These are phyloP conservation scores for Syzygium syzygioides DNA, from an alignment of 441 rosid genomes.

Conservation along the genomic window DNA sequence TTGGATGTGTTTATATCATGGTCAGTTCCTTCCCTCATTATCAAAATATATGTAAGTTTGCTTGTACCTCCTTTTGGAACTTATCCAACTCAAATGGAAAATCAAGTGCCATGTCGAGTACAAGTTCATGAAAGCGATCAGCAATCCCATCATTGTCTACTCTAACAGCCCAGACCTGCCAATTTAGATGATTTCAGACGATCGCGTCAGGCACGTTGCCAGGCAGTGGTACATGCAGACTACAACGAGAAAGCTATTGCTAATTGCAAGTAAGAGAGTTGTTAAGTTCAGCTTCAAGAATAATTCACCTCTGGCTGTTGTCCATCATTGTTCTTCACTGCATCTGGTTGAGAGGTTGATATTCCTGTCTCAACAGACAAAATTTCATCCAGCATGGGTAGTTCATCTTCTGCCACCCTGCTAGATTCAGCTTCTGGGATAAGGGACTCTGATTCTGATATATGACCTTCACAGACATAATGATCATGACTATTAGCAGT, in stretches of 20 bases:
- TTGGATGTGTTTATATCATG: background rate
- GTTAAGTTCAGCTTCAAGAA: constrained; percentile 4
- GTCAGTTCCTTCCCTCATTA: background rate
- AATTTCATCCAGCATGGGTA: constrained; percentile 73
- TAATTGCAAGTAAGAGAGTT: background rate
- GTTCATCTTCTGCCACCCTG: constrained; percentile 29
- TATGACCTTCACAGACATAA: constrained; percentile 26
- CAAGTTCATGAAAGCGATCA: constrained; percentile 67
- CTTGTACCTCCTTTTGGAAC: constrained; percentile 86
- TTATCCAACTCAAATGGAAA: constrained; percentile 89
- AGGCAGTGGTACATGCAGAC: background rate
- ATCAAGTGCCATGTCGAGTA: constrained; percentile 89
- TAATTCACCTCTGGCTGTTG: constrained; percentile 53
- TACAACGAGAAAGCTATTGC: background rate
- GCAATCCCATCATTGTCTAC: constrained; percentile 73
- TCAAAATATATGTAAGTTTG: background rate
- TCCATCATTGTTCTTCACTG: constrained; percentile 23
- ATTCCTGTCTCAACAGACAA: constrained; percentile 49
- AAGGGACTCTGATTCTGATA: constrained; percentile 42
- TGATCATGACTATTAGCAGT: background rate
- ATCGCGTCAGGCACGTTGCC: constrained; percentile 2
- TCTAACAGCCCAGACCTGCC: constrained; percentile 74
- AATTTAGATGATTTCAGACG: constrained; percentile 15
- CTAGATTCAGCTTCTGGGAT: constrained; percentile 31
- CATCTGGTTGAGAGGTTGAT: constrained; percentile 28